Conservation (phyloP, 345 rosid genomes). For the Syzygium oleosum region DNA sequence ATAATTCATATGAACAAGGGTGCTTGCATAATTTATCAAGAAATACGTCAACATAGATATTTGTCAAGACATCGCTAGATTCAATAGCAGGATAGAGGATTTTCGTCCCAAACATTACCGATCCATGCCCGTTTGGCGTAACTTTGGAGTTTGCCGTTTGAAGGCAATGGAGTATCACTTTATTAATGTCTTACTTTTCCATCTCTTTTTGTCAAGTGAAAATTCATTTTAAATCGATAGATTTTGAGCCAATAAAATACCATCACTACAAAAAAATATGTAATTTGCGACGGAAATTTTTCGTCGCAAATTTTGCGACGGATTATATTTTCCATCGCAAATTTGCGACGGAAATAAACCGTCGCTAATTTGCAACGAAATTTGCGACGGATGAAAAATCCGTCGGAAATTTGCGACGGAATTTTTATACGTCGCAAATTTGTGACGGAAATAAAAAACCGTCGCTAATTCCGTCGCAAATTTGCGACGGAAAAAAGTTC, state of each 20-base stretch:
- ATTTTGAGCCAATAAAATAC: not conserved
- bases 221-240: not conserved
- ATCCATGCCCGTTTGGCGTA: not conserved
- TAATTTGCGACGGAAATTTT: too few species aligned
- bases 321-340: too few species aligned
- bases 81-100: not conserved
- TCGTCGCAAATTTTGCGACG: too few species aligned
- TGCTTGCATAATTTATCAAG: not conserved
- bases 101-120: not conserved
- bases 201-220: not conserved
- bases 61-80: not conserved
- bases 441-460: too few species aligned
- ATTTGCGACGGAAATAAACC: too few species aligned
- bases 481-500: too few species aligned
- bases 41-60: not conserved
- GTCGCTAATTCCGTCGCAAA: too few species aligned
- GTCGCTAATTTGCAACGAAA: too few species aligned
- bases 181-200: not conserved
- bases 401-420: too few species aligned
- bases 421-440: too few species aligned
- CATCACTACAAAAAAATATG: too few species aligned
- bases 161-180: not conserved
- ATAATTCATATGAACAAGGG: not conserved
- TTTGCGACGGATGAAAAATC: too few species aligned
- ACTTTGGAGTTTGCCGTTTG: not conserved